Conservation (phyloP, 495 filamentous ascomycete genomes). For the Cryomyces minteri region DNA sequence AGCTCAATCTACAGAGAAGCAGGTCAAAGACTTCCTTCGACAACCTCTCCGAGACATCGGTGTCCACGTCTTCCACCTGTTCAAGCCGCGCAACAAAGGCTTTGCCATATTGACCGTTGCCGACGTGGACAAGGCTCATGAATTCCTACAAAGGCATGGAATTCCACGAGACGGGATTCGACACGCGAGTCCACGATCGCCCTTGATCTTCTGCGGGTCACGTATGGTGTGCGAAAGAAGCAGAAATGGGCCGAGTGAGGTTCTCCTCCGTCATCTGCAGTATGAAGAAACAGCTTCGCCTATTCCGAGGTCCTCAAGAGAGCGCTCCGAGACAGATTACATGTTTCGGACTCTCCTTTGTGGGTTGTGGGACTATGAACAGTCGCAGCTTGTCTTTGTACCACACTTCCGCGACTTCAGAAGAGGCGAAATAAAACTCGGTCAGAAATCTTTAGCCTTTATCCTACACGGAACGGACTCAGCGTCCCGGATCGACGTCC, state of each 20-base stretch:
- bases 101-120: conserved; percentile 9
- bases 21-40: conserved; percentile 7
- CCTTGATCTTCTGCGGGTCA: neutral
- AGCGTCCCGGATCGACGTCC: conserved; percentile 4
- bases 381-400: conserved; percentile 3
- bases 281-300: neutral
- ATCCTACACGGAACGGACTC: conserved; percentile 1
- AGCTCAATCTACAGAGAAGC: conserved; percentile 3
- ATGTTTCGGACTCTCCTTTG: conserved; percentile 2
- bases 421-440: conserved; percentile 8
- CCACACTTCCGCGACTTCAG: conserved; percentile 2
- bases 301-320: neutral
- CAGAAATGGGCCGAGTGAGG: neutral
- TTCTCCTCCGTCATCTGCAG: conserved; percentile 1
- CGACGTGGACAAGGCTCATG: neutral
- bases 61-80: conserved; percentile 3
- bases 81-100: conserved; percentile 6
- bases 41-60: conserved; percentile 3
- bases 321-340: neutral
- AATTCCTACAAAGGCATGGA: conserved; percentile 9
- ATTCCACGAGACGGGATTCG: neutral
- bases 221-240: conserved; percentile 1
- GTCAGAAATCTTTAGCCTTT: conserved; percentile 4
- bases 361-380: conserved; percentile 9
- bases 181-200: neutral